These are phyloP conservation scores for Hemerocallis citrina DNA, from an alignment of 106 monocot species.

Conservation along the genomic window DNA sequence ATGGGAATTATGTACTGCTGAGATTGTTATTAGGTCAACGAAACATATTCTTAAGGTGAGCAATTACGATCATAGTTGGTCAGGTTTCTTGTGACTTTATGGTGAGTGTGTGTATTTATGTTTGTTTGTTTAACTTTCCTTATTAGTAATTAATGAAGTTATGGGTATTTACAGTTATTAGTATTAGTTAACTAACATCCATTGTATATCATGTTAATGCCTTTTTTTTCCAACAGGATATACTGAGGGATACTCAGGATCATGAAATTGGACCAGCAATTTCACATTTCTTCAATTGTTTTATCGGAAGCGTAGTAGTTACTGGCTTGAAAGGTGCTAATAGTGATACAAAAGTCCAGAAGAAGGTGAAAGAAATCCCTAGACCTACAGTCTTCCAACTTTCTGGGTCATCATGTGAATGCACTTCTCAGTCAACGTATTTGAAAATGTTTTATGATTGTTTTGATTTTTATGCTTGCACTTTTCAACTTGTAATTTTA, in stretches of 20 bases:
- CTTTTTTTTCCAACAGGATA: no score
- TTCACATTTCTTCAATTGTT: constrained; percentile 90
- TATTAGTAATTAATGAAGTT: background rate
- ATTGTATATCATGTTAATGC: no score
- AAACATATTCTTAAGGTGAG: constrained; percentile 90
- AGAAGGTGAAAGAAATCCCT: constrained; percentile 25
- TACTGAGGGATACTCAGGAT: constrained; percentile 69
- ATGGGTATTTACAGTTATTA: background rate
- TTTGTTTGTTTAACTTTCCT: background rate
- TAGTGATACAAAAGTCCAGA: constrained; percentile 34
- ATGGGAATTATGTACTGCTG: constrained; percentile 61
- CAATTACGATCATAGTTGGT: background rate
- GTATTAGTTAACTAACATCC: no score
- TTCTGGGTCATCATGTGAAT: background rate
- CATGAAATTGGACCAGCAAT: constrained; percentile 82
- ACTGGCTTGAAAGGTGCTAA: constrained; percentile 19
- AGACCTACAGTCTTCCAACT: background rate
- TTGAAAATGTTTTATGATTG: no score
- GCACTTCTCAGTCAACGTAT: no score
- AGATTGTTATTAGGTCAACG: constrained; percentile 74
- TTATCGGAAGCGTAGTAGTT: constrained; percentile 46
- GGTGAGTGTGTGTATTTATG: background rate
- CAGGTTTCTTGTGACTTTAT: background rate
- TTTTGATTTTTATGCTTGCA: no score
- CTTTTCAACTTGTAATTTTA: no score